Conservation (phyloP, 805 yeast genomes). For the Saccharomycopsis fodiens region DNA sequence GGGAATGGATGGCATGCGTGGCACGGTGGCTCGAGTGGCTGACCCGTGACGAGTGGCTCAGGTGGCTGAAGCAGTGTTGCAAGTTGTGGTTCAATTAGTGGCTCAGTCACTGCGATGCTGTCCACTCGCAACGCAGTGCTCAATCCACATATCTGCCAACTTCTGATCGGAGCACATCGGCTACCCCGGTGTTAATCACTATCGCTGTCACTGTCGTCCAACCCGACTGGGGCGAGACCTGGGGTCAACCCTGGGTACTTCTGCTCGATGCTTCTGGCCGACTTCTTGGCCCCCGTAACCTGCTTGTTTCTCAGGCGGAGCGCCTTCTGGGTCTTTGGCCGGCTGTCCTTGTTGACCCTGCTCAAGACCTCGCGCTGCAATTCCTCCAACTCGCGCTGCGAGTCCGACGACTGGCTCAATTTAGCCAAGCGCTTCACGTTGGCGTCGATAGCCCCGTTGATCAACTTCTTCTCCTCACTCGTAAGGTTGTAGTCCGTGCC, state of each 20-base stretch:
- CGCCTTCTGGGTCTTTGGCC: slow-evolving; percentile 27
- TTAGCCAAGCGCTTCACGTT: slow-evolving; percentile 34
- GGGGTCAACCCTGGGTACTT: slow-evolving; percentile 65
- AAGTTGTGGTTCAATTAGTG: too few relatives aligned
- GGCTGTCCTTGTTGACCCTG: slow-evolving; percentile 22
- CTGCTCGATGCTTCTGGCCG: too few relatives aligned
- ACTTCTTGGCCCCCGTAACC: slow-evolving; percentile 19
- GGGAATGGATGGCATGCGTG: too few relatives aligned
- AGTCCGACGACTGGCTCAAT: slow-evolving; percentile 31
- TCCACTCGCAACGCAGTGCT: too few relatives aligned
- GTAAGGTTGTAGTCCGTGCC: slow-evolving; percentile 27
- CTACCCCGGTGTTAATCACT: slow-evolving; percentile 3
- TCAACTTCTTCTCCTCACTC: slow-evolving; percentile 28
- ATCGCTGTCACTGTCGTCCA: slow-evolving; percentile 44
- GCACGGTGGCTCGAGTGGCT: too few relatives aligned
- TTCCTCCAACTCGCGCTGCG: slow-evolving; percentile 34
- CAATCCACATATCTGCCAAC: too few relatives aligned
- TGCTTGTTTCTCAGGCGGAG: slow-evolving; percentile 29
- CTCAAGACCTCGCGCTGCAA: slow-evolving; percentile 36
- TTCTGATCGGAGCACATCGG: too few relatives aligned
- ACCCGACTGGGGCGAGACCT: slow-evolving; percentile 77
- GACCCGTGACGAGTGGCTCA: too few relatives aligned
- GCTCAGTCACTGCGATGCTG: too few relatives aligned
- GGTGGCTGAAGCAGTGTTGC: too few relatives aligned
- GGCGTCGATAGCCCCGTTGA: slow-evolving; percentile 29